Percentiles rank a stretch among this genome's conserved stretches.
Evolutionary conservation across 2,329 filamentous ascomycete genomes (phyloP).

Genomic region (Neospermospora avenae): DNA sequence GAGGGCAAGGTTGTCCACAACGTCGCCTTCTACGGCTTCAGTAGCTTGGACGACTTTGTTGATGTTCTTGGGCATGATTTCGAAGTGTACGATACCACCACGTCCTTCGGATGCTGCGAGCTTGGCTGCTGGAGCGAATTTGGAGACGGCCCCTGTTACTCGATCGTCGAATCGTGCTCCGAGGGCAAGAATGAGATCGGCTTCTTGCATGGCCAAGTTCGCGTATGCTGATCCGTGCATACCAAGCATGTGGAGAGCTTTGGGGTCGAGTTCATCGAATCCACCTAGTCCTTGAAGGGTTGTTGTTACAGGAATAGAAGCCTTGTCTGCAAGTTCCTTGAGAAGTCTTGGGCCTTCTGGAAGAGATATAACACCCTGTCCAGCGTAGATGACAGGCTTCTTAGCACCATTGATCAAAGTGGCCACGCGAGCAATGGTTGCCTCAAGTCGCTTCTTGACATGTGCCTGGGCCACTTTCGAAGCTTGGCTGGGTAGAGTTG

Average conservation of each 20-base stretch:
- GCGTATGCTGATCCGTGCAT: slow-evolving; percentile 98
- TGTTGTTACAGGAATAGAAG: slow-evolving; percentile 89
- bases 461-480: slow-evolving; percentile 75
- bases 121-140: slow-evolving; percentile 87
- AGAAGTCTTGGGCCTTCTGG: slow-evolving; percentile 77
- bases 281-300: slow-evolving; percentile 91
- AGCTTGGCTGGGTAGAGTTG: slow-evolving; percentile 79
- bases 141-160: slow-evolving; percentile 75
- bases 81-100: slow-evolving; percentile 95
- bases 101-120: slow-evolving; percentile 78
- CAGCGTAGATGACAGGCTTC: slow-evolving; percentile 93
- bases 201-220: slow-evolving; percentile 97
- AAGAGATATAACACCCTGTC: slow-evolving; percentile 79
- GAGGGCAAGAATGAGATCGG: slow-evolving; percentile 91
- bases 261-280: slow-evolving; percentile 89
- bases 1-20: slow-evolving; percentile 70
- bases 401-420: slow-evolving; percentile 82
- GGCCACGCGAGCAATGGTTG: slow-evolving; percentile 73
- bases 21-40: slow-evolving; percentile 92
- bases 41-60: slow-evolving; percentile 98
- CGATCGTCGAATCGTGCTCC: slow-evolving; percentile 95
- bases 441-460: slow-evolving; percentile 67
- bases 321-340: slow-evolving; percentile 85
- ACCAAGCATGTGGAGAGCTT: slow-evolving; percentile 95
- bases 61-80: slow-evolving; percentile 99